Conservation (phyloP, 2,329 filamentous ascomycete genomes). For the Eutypella sp. region DNA sequence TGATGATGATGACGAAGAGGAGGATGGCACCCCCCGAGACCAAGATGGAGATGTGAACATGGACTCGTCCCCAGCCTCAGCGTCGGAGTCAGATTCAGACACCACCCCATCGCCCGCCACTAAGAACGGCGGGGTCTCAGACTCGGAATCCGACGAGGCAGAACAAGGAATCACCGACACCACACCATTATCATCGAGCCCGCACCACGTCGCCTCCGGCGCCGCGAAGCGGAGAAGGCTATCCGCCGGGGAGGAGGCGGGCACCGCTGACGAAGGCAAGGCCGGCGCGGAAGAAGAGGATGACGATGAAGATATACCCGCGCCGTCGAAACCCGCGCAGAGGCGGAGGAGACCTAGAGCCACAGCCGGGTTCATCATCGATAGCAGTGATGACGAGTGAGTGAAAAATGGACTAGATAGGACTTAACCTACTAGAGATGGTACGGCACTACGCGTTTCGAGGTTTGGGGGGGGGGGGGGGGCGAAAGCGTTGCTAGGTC, state of each 20-base stretch:
- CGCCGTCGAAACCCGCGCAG: conserved; percentile 28
- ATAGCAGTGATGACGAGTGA: conserved; percentile 54
- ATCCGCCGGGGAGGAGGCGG: conserved; percentile 4
- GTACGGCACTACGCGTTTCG: too few relatives aligned
- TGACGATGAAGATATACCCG: conserved; percentile 34
- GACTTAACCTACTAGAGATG: too few relatives aligned
- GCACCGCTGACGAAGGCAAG: conserved; percentile 10
- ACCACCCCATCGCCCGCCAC: conserved; percentile 12
- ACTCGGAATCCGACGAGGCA: conserved; percentile 25
- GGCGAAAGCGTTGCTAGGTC: too few relatives aligned
- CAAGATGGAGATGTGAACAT: conserved; percentile 13
- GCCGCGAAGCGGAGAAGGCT: conserved; percentile 23
- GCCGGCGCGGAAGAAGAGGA: conserved; percentile 25
- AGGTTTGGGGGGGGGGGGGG: too few relatives aligned
- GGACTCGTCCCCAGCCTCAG: too few relatives aligned
- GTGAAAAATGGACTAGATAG: too few relatives aligned
- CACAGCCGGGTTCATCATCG: conserved; percentile 51
- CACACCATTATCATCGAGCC: conserved; percentile 37
- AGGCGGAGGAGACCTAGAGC: conserved; percentile 39
- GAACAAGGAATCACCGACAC: conserved; percentile 30
- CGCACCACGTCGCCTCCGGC: conserved; percentile 17
- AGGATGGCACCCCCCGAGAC: conserved; percentile 17
- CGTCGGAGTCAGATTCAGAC: conserved; percentile 18
- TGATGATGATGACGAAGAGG: conserved; percentile 26
- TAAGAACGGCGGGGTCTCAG: conserved; percentile 11